Evolutionary conservation across 345 rosid genomes (phyloP), one percentile per base, ranked within the genome.

Genomic region (Hibiscus syriacus): DNA sequence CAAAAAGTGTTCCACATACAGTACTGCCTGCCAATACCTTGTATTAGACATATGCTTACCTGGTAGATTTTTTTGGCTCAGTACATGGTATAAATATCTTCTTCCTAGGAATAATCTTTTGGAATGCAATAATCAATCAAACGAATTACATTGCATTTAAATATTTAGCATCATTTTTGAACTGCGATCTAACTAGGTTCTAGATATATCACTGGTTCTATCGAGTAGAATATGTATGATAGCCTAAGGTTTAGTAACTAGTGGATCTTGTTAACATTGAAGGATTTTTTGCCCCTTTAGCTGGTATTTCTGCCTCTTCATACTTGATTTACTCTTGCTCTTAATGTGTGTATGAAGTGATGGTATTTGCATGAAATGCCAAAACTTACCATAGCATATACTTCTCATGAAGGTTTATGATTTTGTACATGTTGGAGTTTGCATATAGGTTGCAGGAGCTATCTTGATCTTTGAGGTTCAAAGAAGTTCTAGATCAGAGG

Each of bases 401-500:
- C n/a, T n/a, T n/a, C 52, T 46, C 23, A 46, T 19, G 57, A 29
- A 29, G 49, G 26, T 30, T 66, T 45, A 26, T 74, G 58, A 64
- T 58, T 34, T 59, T 39, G 72, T 59, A 23, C 67, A 26, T 64
- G 70, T 71, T 58, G 16, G 1, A 43, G 49, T 16, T 25, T 73
- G 46, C 52, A 68, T 72, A 16, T 74, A 90, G 97, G 97, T 93
- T 14, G 98, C 88, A 6, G 94, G 94, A 72, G 96, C 72, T 52
- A 83, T 70, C 71, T 86, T 93, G 68, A 75, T 92, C 64, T 87
- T 90, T 74, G 97, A 93, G 84, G 92, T 87, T 76, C 96, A 93
- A 52, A 83, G 98, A 77, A 89, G 87, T 84, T 80, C 98, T 6
- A 79, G 88, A 73, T 90, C 96, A 72, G 98, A 93, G 76, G 88